Conservation (phyloP, 78 protist species). For the Cavenderia fasciculata region DNA sequence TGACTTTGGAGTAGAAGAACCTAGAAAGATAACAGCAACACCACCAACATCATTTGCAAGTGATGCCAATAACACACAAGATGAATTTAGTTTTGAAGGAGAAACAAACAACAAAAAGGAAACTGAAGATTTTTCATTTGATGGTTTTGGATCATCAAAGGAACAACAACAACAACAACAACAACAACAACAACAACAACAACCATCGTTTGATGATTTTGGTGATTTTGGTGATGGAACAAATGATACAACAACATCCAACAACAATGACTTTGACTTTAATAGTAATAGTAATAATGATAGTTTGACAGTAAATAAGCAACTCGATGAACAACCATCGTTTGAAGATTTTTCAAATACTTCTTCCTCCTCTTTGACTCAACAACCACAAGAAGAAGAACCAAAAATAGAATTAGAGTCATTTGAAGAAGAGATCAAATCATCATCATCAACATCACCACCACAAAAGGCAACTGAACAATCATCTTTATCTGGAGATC, state of each 20-base stretch:
- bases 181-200: not conserved
- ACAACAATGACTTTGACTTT: not conserved
- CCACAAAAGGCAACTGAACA: not conserved
- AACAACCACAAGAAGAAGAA: not conserved
- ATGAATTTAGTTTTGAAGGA: too few species aligned
- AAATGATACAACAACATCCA: not conserved
- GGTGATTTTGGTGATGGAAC: slow-evolving; percentile 16
- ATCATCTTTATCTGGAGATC: not conserved
- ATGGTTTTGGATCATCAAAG: too few species aligned
- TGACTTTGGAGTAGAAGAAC: too few species aligned
- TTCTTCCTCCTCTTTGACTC: too few species aligned
- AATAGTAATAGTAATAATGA: not conserved
- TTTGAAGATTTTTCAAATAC: too few species aligned
- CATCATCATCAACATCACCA: not conserved
- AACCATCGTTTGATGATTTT: not conserved
- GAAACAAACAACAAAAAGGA: too few species aligned
- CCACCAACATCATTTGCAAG: too few species aligned
- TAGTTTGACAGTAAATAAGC: not conserved
- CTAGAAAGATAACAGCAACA: too few species aligned
- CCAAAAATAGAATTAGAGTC: not conserved
- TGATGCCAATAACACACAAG: too few species aligned
- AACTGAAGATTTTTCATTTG: too few species aligned
- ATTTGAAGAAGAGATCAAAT: too few species aligned
- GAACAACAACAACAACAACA: not conserved
- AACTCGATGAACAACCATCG: too few species aligned